Evolutionary conservation across 2,329 filamentous ascomycete genomes (phyloP).

Genomic region (Claviceps cyperi): DNA sequence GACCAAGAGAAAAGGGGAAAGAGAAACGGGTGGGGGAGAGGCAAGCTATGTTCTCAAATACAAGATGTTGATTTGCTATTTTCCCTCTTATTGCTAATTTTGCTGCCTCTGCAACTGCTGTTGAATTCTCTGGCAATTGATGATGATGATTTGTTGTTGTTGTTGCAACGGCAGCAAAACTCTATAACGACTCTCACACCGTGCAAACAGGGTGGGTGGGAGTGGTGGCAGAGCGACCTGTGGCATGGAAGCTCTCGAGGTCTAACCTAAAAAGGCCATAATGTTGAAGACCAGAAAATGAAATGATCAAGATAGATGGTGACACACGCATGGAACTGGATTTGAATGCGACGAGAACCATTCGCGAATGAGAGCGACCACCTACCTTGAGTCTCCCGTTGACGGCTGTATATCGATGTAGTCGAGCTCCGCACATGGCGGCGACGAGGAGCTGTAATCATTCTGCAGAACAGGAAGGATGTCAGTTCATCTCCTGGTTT

Average conservation of each 20-base stretch:
- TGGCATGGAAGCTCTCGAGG: not conserved
- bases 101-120: not conserved
- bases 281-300: not conserved
- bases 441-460: slow-evolving; percentile 41
- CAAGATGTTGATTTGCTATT: not conserved
- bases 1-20: not conserved
- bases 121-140: not conserved
- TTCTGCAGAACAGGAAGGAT: slow-evolving; percentile 20
- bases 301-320: slow-evolving; percentile 1
- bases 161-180: not conserved
- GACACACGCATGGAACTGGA: slow-evolving; percentile 6
- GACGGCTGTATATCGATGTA: slow-evolving; percentile 37
- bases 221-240: slow-evolving; percentile 1
- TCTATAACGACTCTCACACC: not conserved
- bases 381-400: slow-evolving; percentile 40
- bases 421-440: slow-evolving; percentile 30
- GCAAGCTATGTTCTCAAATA: not conserved
- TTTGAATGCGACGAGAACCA: slow-evolving; percentile 6
- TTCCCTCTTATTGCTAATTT: not conserved
- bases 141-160: not conserved
- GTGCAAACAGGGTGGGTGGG: slow-evolving; percentile 1
- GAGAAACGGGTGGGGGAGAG: not conserved
- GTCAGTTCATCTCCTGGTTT: slow-evolving; percentile 12
- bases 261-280: slow-evolving; percentile 1
- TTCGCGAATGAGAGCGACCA: slow-evolving; percentile 14